These are phyloP conservation scores for Colletotrichum sp. DNA, from an alignment of 2,329 filamentous ascomycete species.

Conservation along the genomic window DNA sequence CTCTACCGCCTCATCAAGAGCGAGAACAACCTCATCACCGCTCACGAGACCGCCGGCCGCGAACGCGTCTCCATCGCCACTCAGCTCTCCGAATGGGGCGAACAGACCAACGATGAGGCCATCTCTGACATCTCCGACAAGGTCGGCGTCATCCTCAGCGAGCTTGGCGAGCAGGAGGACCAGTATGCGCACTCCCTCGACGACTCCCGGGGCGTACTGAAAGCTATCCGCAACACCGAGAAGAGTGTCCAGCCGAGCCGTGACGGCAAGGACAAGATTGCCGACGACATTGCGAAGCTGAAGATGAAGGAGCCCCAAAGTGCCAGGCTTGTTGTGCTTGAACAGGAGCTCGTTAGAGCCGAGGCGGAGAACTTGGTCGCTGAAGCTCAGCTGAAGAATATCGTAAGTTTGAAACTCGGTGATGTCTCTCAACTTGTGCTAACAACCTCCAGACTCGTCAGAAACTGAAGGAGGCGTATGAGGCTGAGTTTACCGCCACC, in stretches of 20 bases:
- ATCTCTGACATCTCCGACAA: conserved; percentile 94
- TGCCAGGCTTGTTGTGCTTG: conserved; percentile 79
- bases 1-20: conserved; percentile 94
- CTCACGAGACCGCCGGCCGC: conserved; percentile 83
- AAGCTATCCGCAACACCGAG: conserved; percentile 95
- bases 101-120: conserved; percentile 85
- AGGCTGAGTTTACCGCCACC: conserved; percentile 84
- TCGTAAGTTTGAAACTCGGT: conserved; percentile 62
- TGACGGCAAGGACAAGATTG: conserved; percentile 85
- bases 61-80: conserved; percentile 85
- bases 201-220: conserved; percentile 81
- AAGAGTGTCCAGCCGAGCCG: conserved; percentile 92
- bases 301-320: conserved; percentile 93
- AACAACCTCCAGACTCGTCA: conserved; percentile 73
- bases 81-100: conserved; percentile 96
- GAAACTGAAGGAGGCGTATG: conserved; percentile 95
- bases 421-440: not conserved
- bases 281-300: conserved; percentile 89
- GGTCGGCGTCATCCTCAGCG: conserved; percentile 87
- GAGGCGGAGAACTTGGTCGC: conserved; percentile 96
- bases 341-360: conserved; percentile 95
- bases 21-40: conserved; percentile 85
- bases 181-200: conserved; percentile 85
- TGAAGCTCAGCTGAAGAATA: conserved; percentile 94
- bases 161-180: conserved; percentile 95